phyloP scores from a whole-genome alignment of 805 yeast species.

The Candida adriatica region DNA sequence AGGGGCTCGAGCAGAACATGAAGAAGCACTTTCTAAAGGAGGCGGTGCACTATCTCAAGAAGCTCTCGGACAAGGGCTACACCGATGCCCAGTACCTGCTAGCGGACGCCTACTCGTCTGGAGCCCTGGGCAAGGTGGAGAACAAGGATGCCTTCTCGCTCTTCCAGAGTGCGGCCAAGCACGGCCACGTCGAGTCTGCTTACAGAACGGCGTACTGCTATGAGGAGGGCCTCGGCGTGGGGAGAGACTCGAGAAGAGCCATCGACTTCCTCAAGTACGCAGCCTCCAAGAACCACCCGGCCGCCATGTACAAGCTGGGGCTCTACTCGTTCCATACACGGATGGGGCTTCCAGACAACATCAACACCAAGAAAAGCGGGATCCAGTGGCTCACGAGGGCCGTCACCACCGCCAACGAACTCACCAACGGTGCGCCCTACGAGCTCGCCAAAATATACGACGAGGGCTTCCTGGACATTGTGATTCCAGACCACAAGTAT shows the following conservation, averaged over 20 bases:
- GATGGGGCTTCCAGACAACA: constrained; percentile 70
- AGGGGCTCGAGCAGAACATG: constrained; percentile 31
- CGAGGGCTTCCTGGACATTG: constrained; percentile 78
- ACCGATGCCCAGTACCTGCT: constrained; percentile 87
- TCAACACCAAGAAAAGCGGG: constrained; percentile 74
- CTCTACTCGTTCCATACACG: constrained; percentile 75
- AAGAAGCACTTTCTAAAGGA: constrained; percentile 64
- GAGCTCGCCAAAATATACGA: constrained; percentile 84
- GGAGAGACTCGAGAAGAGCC: constrained; percentile 81
- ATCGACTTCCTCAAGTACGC: constrained; percentile 79
- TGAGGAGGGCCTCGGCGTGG: constrained; percentile 91
- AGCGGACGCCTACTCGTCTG: constrained; percentile 85
- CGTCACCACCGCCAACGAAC: constrained; percentile 71
- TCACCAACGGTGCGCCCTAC: constrained; percentile 89
- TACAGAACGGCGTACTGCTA: constrained; percentile 87
- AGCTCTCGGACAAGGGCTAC: constrained; percentile 71
- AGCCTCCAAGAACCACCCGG: constrained; percentile 86
- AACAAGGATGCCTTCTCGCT: constrained; percentile 66
- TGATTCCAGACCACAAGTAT: constrained; percentile 75
- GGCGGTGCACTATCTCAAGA: constrained; percentile 62
- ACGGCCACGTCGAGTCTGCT: constrained; percentile 86
- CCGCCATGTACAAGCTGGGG: constrained; percentile 94
- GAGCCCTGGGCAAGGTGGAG: constrained; percentile 76
- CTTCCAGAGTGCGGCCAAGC: constrained; percentile 88
- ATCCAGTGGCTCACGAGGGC: constrained; percentile 92